phyloP scores from a whole-genome alignment of 169 alveolate species.

The Blepharisma undulans region DNA sequence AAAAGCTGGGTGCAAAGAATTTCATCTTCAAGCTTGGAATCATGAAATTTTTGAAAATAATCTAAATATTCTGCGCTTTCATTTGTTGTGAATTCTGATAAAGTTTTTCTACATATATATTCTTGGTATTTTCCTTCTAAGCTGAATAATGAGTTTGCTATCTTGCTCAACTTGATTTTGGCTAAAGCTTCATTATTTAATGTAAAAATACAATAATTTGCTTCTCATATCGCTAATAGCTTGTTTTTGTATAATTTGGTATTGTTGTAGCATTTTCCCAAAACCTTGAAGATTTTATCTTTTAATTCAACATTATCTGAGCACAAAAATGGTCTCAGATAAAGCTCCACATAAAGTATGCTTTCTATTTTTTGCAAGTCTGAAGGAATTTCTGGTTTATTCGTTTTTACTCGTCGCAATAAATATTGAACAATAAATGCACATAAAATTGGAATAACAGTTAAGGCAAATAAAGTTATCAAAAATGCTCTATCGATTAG shows the following conservation, averaged over 20 bases:
- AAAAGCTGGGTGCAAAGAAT: not conserved
- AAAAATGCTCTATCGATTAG: not conserved
- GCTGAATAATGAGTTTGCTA: not conserved
- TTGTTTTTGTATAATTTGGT: not conserved
- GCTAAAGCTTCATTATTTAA: not conserved
- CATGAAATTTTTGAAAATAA: not conserved
- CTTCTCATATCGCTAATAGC: not conserved
- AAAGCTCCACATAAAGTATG: not conserved
- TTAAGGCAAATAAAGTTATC: not conserved
- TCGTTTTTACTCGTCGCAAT: not conserved
- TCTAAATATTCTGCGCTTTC: not conserved
- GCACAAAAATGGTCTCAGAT: not conserved
- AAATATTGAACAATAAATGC: not conserved
- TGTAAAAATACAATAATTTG: conserved; percentile 8
- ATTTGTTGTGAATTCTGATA: not conserved
- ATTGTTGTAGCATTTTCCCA: not conserved
- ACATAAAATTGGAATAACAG: not conserved
- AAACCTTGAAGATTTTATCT: not conserved
- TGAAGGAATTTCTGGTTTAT: not conserved
- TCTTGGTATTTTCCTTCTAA: not conserved
- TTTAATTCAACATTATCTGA: not conserved
- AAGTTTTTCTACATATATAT: not conserved
- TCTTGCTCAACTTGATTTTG: not conserved
- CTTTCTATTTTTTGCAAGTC: not conserved
- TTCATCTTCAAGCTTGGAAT: not conserved